Percentiles rank a stretch among this genome's conserved stretches.
Evolutionary conservation across 139 green algal genomes (phyloP).

Genomic region (Parachlorella kessleri): DNA sequence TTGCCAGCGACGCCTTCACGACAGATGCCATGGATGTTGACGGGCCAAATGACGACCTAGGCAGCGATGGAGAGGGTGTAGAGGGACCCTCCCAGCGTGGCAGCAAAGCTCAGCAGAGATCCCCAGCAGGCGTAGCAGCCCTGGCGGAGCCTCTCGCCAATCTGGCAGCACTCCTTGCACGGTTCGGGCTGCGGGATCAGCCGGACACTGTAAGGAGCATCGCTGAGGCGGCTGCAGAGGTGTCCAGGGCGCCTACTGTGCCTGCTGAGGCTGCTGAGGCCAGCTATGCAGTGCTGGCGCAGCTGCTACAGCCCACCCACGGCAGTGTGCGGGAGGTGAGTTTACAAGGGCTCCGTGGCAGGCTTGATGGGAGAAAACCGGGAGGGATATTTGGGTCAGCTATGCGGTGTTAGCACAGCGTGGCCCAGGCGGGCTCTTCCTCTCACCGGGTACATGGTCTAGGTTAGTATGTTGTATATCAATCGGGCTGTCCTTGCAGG

Average conservation of each 20-base stretch:
- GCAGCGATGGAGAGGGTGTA: no score
- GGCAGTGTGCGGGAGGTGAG: constrained; percentile 34
- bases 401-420: no score
- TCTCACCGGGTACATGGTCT: no score
- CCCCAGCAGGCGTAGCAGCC: background rate
- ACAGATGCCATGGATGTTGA: constrained; percentile 16
- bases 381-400: no score
- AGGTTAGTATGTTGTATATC: no score
- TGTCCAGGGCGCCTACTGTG: background rate
- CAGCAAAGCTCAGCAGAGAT: no score
- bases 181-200: constrained; percentile 27
- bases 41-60: background rate
- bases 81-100: no score
- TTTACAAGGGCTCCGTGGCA: constrained; percentile 38
- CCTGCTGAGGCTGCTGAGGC: constrained; percentile 2
- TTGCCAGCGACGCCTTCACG: background rate
- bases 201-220: constrained; percentile 26
- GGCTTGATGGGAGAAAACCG: no score
- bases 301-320: constrained; percentile 50
- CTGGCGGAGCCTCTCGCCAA: constrained; percentile 29
- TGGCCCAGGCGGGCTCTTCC: no score
- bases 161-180: constrained; percentile 28
- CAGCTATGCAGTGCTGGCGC: constrained; percentile 33
- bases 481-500: no score
- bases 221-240: constrained; percentile 24